Conservation (phyloP, 768 basidiomycete species). For the Phaeotremella fagi region DNA sequence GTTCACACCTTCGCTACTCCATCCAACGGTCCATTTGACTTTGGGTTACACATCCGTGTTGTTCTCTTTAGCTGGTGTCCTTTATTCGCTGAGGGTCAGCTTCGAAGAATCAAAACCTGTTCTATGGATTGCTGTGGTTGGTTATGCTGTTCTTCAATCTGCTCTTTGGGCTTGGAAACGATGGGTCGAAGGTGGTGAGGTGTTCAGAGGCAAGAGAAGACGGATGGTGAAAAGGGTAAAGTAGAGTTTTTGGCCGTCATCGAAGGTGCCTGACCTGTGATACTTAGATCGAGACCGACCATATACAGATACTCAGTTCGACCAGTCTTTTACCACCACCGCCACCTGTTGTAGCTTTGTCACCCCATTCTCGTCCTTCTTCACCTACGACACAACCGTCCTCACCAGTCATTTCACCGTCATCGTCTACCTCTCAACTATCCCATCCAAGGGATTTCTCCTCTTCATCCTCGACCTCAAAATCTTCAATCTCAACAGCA, state of each 20-base stretch:
- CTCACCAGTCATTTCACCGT: conserved; percentile 13
- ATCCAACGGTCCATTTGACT: conserved; percentile 80
- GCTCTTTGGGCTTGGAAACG: conserved; percentile 37
- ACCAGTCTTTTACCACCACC: conserved; percentile 54
- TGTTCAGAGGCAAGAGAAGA: conserved; percentile 73
- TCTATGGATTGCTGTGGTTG: conserved; percentile 69
- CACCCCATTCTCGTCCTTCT: conserved; percentile 45
- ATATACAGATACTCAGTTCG: conserved; percentile 69
- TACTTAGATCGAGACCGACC: conserved; percentile 79
- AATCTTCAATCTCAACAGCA: background rate
- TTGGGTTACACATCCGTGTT: conserved; percentile 84
- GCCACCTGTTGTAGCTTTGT: conserved; percentile 57
- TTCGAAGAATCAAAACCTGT: conserved; percentile 82
- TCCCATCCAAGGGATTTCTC: background rate
- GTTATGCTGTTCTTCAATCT: conserved; percentile 29
- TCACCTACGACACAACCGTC: conserved; percentile 53
- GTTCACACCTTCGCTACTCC: conserved; percentile 79
- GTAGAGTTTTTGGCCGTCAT: no score
- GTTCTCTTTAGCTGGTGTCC: conserved; percentile 70
- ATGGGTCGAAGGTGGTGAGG: conserved; percentile 38
- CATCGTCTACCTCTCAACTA: conserved; percentile 55
- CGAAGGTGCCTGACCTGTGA: conserved; percentile 51
- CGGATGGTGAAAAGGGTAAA: conserved; percentile 74
- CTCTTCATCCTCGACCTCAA: background rate
- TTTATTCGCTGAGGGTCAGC: conserved; percentile 81